Evolutionary conservation across 1,139 yeast species (phyloP), one percentile per base, ranked within the genome.

Genomic region (Pichia sp.): DNA sequence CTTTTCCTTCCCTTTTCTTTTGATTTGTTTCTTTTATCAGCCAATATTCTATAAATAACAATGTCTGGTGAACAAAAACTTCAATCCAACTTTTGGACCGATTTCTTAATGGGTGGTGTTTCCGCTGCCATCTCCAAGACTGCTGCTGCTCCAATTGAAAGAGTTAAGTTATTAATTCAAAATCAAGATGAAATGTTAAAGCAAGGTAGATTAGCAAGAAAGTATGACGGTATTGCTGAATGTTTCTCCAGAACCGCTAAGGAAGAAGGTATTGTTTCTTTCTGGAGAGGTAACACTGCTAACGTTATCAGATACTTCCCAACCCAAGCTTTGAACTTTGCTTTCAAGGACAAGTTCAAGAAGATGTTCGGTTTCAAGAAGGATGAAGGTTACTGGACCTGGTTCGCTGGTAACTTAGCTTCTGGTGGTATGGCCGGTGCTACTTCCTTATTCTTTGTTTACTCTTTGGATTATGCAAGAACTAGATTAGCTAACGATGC

Each of bases 221-320:
- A 71, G 60, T 81, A 81, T 77, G 71, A 65, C 54, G 88, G 88
- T 73, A 81, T 81, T 57, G 67, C 56, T 52, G 87, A 81, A 64
- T 78, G 85, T 68, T 81, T 81, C 83, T 71, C 66, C 60, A 79
- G 87, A 67, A 81, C 87, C 55, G 74, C 81, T 55, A 75, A 77
- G 52, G 81, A 79, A 54, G 88, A 81, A 71, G 88, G 88, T 70
- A 60, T 79, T 51, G 70, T 69, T 52, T 69, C 87, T 50, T 77
- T 81, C 78, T 81, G 88, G 88, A 77, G 87, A 75, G 88, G 88
- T 72, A 81, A 81, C 83, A 79, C 87, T 52, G 88, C 88, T 55
- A 81, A 81, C 73, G 88, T 81, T 56, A 77, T 81, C 68, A 80
- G 88, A 71, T 81, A 81, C 77, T 81, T 81, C 85, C 87, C 88